phyloP scores from a whole-genome alignment of 2,329 filamentous ascomycete genomes.

The Penicillium expansum region DNA sequence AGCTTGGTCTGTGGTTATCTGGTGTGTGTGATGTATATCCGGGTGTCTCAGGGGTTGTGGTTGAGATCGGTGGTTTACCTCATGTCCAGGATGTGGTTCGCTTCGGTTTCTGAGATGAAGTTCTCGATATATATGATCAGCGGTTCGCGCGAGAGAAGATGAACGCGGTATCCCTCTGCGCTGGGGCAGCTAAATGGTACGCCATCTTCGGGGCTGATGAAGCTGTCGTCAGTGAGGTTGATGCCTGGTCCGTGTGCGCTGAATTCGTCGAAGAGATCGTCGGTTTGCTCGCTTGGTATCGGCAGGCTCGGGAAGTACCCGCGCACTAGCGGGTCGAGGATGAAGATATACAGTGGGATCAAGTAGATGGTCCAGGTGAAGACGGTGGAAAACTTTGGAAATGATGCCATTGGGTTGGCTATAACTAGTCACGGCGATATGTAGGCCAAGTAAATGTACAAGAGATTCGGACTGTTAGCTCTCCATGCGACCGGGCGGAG shows the following conservation, averaged over 20 bases:
- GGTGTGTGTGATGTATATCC: neutral
- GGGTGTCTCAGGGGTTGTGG: neutral
- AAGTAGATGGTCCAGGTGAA: conserved; percentile 38
- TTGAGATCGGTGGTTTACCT: conserved; percentile 45
- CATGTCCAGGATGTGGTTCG: conserved; percentile 50
- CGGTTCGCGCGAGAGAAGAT: conserved; percentile 54
- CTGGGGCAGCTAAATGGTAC: conserved; percentile 26
- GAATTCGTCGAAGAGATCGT: conserved; percentile 15
- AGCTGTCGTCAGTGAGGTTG: conserved; percentile 30
- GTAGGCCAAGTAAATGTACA: neutral
- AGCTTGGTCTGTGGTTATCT: neutral
- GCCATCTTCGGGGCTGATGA: conserved; percentile 38
- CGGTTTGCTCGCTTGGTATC: conserved; percentile 7
- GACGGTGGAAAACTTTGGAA: conserved; percentile 31
- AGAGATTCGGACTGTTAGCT: neutral
- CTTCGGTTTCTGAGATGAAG: conserved; percentile 52
- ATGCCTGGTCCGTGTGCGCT: conserved; percentile 15
- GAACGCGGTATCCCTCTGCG: conserved; percentile 36
- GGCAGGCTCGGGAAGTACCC: conserved; percentile 20
- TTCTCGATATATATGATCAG: conserved; percentile 59
- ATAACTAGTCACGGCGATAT: conserved; percentile 1
- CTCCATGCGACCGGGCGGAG: neutral
- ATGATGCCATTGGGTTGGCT: conserved; percentile 20
- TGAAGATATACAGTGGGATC: conserved; percentile 38
- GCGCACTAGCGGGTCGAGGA: conserved; percentile 34